Percentiles rank a stretch among this genome's conserved stretches.
These are phyloP conservation scores for Erodium maritimum DNA, from an alignment of 345 rosid genomes.

Conservation along the genomic window DNA sequence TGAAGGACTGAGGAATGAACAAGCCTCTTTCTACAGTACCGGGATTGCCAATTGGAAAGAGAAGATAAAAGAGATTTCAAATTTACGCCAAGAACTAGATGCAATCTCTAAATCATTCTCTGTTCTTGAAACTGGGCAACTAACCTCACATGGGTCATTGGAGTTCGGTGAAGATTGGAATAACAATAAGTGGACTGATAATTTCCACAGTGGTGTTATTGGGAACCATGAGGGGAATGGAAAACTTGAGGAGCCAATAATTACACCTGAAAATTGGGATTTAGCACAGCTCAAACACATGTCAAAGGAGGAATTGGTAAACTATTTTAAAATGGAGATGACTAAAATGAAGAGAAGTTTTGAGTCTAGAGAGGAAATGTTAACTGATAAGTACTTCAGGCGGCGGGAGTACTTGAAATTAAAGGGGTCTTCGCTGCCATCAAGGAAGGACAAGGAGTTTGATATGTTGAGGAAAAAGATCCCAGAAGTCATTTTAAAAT, in stretches of 20 bases:
- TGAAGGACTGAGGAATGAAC: constrained; percentile 36
- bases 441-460: constrained; percentile 65
- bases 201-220: constrained; percentile 42
- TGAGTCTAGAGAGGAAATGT: constrained; percentile 41
- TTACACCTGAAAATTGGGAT: constrained; percentile 41
- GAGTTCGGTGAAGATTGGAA: constrained; percentile 33
- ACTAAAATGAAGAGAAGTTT: constrained; percentile 69
- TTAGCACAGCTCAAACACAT: constrained; percentile 28
- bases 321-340: constrained; percentile 57
- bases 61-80: constrained; percentile 47
- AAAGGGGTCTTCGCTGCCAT: constrained; percentile 33
- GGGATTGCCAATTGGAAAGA: constrained; percentile 26
- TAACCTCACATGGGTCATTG: constrained; percentile 34
- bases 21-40: constrained; percentile 19
- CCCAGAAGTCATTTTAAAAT: constrained; percentile 37
- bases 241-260: constrained; percentile 41
- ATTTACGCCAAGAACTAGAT: constrained; percentile 61
- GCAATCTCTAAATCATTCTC: constrained; percentile 40
- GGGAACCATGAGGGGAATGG: constrained; percentile 57
- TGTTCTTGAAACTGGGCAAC: constrained; percentile 38
- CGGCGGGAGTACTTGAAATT: constrained; percentile 51
- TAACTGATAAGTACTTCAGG: constrained; percentile 53
- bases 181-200: constrained; percentile 26
- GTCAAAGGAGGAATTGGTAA: constrained; percentile 29
- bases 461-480: constrained; percentile 61